Base-by-base conservation (phyloP, 495 filamentous ascomycete species). In the Aspergillus funiculosus region DNA sequence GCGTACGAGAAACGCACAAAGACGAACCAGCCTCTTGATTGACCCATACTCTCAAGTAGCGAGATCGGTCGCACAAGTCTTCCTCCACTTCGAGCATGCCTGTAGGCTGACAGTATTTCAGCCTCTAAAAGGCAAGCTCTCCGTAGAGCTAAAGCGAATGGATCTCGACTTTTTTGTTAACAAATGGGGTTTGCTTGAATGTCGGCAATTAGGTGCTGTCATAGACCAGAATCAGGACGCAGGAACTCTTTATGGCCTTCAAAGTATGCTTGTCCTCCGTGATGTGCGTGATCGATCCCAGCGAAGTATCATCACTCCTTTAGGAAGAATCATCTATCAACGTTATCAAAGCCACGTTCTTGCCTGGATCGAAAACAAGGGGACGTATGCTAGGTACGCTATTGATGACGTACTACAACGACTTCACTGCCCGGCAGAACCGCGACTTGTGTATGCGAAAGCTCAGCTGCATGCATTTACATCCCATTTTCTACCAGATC, bases 391-490 rank as follows among this genome's bases (percentile, higher is more conserved):
- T 17, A 2, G 18, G 54, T 81, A 73, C 38, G 40, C 52, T 0
- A 56, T 83, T 27, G 72, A 85, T 43, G 27, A 48, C 1, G 49
- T 62, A 20, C 63, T 83, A 5, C 71, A 75, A 0, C 59, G 69
- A 10, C 54, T 83, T 6, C 32, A 64, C 1, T 69, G 73, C 24
- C 69, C 70, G 41, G 68, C 72, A 1, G 72, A 69, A 11, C 52
- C 82, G 3, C 59, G 63, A 8, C 73, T 72, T 54, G 69, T 69
- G 35, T 60, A 84, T 0, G 68, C 57, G 43, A 58, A 77, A 27
- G 71, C 66, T 26, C 74, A 73, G 29, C 62, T 85, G 0, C 81
- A 85, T 39, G 81, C 79, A 0, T 37, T 77, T 1, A 85, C 82
- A 0, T 74, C 78, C 0, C 69, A 66, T 44, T 68, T 69, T 27